A percentile compares a stretch with the other conserved stretches of the same genome.
These are phyloP conservation scores for Camellia oleifera DNA, from an alignment of 179 eudicot species.

Conservation along the genomic window DNA sequence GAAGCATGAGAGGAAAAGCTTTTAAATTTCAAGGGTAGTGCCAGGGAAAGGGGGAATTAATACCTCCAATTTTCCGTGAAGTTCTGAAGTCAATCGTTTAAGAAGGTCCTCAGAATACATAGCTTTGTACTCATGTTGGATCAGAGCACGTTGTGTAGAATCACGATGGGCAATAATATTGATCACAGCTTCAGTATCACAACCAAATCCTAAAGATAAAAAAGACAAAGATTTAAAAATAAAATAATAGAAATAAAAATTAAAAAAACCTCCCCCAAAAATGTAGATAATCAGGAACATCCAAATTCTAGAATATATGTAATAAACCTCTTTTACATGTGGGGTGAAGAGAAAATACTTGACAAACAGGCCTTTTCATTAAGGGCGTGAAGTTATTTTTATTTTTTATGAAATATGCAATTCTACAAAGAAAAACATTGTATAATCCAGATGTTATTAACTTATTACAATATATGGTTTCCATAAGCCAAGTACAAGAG, in stretches of 20 bases:
- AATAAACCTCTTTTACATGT: not conserved
- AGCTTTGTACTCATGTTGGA: conserved; percentile 41
- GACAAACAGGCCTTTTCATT: not conserved
- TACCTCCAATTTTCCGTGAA: conserved; percentile 55
- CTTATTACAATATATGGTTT: not conserved
- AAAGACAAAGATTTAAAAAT: not conserved
- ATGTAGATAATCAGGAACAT: conserved; percentile 10
- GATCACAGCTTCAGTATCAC: conserved; percentile 46
- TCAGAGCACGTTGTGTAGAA: conserved; percentile 41
- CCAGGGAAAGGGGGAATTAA: not conserved
- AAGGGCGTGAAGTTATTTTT: not conserved
- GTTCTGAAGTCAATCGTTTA: conserved; percentile 46
- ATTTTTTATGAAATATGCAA: not conserved
- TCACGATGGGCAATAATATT: conserved; percentile 53
- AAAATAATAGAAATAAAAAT: no score
- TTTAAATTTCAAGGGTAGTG: not conserved
- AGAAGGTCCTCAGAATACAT: conserved; percentile 47
- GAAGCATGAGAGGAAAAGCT: not conserved
- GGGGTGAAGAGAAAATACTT: not conserved
- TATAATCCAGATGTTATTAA: not conserved
- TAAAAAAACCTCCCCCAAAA: not conserved
- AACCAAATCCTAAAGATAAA: conserved; percentile 37
- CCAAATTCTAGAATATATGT: not conserved
- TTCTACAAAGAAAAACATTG: not conserved
- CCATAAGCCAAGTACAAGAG: not conserved